Evolutionary conservation across 495 filamentous ascomycete genomes (phyloP).

Genomic region (Evernia prunastri): DNA sequence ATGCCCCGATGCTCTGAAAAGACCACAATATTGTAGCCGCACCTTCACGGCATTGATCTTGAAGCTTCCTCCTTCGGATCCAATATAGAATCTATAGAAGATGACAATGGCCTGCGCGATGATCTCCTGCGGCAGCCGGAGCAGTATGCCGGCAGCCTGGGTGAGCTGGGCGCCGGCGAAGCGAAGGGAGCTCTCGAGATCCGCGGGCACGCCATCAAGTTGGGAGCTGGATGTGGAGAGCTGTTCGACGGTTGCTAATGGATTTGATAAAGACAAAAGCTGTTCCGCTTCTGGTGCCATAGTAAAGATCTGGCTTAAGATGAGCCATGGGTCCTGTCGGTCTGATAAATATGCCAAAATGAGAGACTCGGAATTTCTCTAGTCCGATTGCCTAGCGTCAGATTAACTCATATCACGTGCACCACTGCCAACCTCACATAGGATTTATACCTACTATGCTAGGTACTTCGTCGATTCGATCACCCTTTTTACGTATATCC

Average conservation of each 20-base stretch:
- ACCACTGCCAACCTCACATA: too few species aligned
- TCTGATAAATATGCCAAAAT: neutral
- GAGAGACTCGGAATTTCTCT: too few species aligned
- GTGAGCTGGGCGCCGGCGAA: slow-evolving; percentile 63
- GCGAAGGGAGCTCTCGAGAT: slow-evolving; percentile 63
- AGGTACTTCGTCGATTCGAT: neutral
- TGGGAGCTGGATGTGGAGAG: slow-evolving; percentile 62
- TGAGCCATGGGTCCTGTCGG: neutral
- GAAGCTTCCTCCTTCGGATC: slow-evolving; percentile 57
- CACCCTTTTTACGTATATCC: neutral
- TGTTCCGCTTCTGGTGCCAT: slow-evolving; percentile 27
- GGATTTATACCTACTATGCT: too few species aligned
- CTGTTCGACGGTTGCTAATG: slow-evolving; percentile 77
- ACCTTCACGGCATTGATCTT: slow-evolving; percentile 52
- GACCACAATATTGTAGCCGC: neutral
- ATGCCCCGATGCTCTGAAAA: neutral
- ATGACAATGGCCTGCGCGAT: slow-evolving; percentile 86
- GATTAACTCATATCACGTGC: too few species aligned
- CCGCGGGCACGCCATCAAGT: slow-evolving; percentile 63
- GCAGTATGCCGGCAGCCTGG: slow-evolving; percentile 78
- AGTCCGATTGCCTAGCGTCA: neutral
- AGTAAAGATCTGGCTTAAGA: neutral
- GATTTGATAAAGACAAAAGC: slow-evolving; percentile 64
- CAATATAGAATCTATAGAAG: slow-evolving; percentile 80
- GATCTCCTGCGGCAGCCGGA: slow-evolving; percentile 80